phyloP scores from a whole-genome alignment of 192 early-diverging fungal species.

The Glomus cerebriforme region DNA sequence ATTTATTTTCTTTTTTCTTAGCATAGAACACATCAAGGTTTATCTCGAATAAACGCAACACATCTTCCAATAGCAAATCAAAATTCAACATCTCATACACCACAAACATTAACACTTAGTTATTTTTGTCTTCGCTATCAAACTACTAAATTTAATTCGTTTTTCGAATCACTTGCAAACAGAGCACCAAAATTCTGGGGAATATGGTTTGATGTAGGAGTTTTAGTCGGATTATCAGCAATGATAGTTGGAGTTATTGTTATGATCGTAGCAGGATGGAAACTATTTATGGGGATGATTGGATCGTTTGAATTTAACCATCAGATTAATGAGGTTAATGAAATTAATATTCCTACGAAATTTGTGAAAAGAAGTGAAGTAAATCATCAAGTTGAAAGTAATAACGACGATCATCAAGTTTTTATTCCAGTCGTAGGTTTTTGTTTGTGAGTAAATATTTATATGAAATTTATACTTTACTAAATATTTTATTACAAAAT shows the following conservation, averaged over 20 bases:
- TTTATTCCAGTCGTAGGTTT: slow-evolving; percentile 65
- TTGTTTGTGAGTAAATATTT: not conserved
- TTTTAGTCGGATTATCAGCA: slow-evolving; percentile 42
- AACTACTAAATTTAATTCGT: slow-evolving; percentile 48
- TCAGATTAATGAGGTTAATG: not conserved
- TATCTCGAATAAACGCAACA: not conserved
- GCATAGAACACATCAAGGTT: not conserved
- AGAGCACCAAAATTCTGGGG: slow-evolving; percentile 52
- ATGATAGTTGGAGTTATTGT: slow-evolving; percentile 52
- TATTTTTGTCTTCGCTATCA: slow-evolving; percentile 49
- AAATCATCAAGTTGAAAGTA: slow-evolving; percentile 28
- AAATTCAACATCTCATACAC: not conserved
- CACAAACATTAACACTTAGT: slow-evolving; percentile 25
- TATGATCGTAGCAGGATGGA: slow-evolving; percentile 50
- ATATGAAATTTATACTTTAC: not conserved
- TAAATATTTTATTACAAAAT: not conserved
- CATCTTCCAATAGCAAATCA: not conserved
- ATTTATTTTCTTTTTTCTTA: not conserved
- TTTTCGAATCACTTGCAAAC: slow-evolving; percentile 45
- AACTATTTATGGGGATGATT: slow-evolving; percentile 36
- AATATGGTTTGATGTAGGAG: slow-evolving; percentile 60
- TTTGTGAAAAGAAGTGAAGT: slow-evolving; percentile 12
- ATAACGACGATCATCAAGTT: slow-evolving; percentile 41
- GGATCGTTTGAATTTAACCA: not conserved
- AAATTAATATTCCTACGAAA: not conserved